Evolutionary conservation across 441 rosid species (phyloP), one percentile per base, ranked within the genome.

Genomic region (Isatis lusitanica): DNA sequence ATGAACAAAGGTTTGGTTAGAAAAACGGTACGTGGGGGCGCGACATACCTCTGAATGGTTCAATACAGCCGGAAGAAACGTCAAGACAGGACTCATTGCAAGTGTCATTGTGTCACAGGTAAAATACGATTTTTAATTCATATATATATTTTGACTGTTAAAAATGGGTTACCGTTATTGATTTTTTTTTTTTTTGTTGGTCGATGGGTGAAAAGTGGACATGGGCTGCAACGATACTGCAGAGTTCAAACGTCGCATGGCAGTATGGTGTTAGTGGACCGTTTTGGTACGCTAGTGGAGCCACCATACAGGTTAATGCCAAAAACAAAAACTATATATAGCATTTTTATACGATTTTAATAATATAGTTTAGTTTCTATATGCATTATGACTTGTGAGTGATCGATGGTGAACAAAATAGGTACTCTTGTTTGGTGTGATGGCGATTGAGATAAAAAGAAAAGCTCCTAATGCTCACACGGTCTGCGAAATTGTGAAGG

Each of bases 201-300:
- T 67, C 0, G 18, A 18, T 56, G 56, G 11, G n/a, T 57, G n/a
- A 6, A 17, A 9, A 91, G 98, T 94, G 98, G 98, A 94, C 98
- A 24, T 90, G 95, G 97, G 92, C 98, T 33, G 98, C 98, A 12
- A 90, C 97, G 10, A 90, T 94, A 76, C 78, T 94, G 75, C 98
- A 94, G 79, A 94, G 98, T 81, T 94, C 98, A 9, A 94, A 94
- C 75, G 98, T 94, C 21, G 96, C 98, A 36, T 94, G 98, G 98
- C 63, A 85, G 76, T 94, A 90, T 71, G 98, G 98, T 67, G 78
- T 94, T 18, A 94, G 98, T 18, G 98, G 98, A 33, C 98, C 98
- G 0, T 91, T 94, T 74, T 94, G 98, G 98, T 94, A 94, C 60
- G 97, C 97, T n/a, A 90, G 97, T 61, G 98, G 97, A 30, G 98